A percentile compares a stretch with the other conserved stretches of the same genome.
Conservation (phyloP, 116 monocot genomes). For the Trichopus zeylanicus region DNA sequence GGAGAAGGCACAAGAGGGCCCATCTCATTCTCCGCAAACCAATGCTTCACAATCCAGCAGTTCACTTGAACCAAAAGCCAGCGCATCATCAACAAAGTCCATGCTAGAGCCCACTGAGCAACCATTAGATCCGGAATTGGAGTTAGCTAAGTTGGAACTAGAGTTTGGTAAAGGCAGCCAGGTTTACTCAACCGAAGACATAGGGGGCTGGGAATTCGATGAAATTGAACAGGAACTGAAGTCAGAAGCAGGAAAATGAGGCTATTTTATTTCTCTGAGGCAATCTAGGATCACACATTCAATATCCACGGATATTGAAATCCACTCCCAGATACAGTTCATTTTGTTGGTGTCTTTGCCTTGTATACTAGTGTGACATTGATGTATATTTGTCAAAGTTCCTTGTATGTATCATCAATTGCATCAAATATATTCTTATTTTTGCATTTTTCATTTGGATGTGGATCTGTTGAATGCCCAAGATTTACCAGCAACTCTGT, state of each 20-base stretch:
- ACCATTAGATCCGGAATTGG: slow-evolving; percentile 60
- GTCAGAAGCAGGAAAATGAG: slow-evolving; percentile 5
- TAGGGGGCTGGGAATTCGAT: slow-evolving; percentile 92
- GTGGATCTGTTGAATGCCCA: no score
- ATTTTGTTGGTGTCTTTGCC: no score
- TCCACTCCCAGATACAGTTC: no score
- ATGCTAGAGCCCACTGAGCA: background rate
- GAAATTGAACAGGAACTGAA: slow-evolving; percentile 76
- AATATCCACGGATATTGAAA: slow-evolving; percentile 10
- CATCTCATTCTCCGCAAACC: no score
- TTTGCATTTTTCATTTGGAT: no score
- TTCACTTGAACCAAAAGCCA: slow-evolving; percentile 13
- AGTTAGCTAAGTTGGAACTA: slow-evolving; percentile 56
- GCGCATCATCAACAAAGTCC: slow-evolving; percentile 20
- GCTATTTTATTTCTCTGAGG: no score
- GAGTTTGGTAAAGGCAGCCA: slow-evolving; percentile 48
- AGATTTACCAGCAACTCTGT: no score
- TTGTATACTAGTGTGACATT: no score
- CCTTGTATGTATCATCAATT: no score
- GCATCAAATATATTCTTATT: no score
- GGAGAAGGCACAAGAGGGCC: slow-evolving; percentile 11
- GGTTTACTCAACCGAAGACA: slow-evolving; percentile 52
- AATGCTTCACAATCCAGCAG: background rate
- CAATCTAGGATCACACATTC: no score
- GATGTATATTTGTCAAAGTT: no score